These are phyloP conservation scores for Tetragonia tetragonoides DNA, from an alignment of 148 eudicot genomes.

Conservation along the genomic window DNA sequence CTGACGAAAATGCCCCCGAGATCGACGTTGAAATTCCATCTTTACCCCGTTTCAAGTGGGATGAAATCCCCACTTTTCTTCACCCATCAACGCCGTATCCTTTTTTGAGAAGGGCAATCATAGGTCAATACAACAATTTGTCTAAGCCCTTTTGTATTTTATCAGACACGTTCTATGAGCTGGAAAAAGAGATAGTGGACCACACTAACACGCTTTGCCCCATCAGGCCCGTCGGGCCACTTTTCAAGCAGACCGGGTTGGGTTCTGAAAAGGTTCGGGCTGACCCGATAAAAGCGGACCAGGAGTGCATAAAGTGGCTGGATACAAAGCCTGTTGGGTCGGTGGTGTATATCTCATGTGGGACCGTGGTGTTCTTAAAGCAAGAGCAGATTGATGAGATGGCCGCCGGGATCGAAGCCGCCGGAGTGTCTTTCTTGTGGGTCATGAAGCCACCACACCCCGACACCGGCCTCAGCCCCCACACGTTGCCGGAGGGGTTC, in stretches of 20 bases:
- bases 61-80: constrained; percentile 70
- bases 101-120: constrained; percentile 45
- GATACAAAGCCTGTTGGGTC: constrained; percentile 44
- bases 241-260: constrained; percentile 36
- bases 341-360: constrained; percentile 74
- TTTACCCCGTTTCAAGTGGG: constrained; percentile 54
- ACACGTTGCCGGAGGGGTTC: constrained; percentile 52
- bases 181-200: constrained; percentile 54
- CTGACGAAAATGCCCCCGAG: constrained; percentile 44
- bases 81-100: constrained; percentile 65
- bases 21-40: constrained; percentile 55
- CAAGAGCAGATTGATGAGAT: constrained; percentile 71
- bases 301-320: constrained; percentile 51
- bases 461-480: constrained; percentile 20
- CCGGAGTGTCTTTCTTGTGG: constrained; percentile 67
- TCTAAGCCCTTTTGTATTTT: constrained; percentile 55
- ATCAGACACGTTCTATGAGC: constrained; percentile 70
- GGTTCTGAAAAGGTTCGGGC: constrained; percentile 33
- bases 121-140: constrained; percentile 58
- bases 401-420: constrained; percentile 51
- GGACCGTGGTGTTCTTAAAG: constrained; percentile 55
- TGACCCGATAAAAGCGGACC: constrained; percentile 48
- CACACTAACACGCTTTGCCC: constrained; percentile 41
- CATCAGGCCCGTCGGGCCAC: constrained; percentile 66
- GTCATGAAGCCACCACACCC: constrained; percentile 60